Evolutionary conservation across 1,284 basidiomycete genomes (phyloP).

Genomic region (Cryptococcus hybrid): DNA sequence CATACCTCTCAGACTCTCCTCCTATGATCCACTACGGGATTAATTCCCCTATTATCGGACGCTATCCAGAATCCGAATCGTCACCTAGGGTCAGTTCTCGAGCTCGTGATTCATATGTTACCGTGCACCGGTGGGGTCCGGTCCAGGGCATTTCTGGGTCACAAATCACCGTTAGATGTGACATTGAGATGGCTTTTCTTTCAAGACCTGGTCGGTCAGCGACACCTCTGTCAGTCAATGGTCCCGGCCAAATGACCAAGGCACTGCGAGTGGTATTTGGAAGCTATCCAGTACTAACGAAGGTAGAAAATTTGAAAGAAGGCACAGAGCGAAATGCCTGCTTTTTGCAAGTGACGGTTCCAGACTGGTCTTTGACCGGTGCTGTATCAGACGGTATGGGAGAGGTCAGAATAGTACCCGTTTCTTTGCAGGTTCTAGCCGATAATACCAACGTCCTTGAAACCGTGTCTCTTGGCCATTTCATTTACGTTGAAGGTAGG

Average conservation of each 20-base stretch:
- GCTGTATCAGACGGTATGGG: constrained; percentile 10
- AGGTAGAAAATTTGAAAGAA: constrained; percentile 17
- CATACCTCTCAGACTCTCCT: constrained; percentile 5
- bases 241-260: constrained; percentile 8
- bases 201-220: constrained; percentile 11
- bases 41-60: not conserved
- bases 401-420: constrained; percentile 20
- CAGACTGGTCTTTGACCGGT: constrained; percentile 22
- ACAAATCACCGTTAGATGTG: constrained; percentile 27
- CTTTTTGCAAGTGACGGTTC: constrained; percentile 22
- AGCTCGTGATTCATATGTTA: constrained; percentile 7
- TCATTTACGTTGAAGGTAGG: constrained; percentile 22
- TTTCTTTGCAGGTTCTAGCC: constrained; percentile 27
- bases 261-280: constrained; percentile 37
- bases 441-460: constrained; percentile 31
- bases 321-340: constrained; percentile 14
- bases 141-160: constrained; percentile 25
- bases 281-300: constrained; percentile 29
- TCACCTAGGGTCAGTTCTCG: too few relatives aligned
- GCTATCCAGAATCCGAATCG: not conserved
- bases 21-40: constrained; percentile 2
- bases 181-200: constrained; percentile 20
- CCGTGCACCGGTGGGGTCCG: constrained; percentile 24
- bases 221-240: constrained; percentile 1
- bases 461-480: constrained; percentile 33